A percentile compares a stretch with the other conserved stretches of the same genome.
These are phyloP conservation scores for Tuctoria greenei DNA, from an alignment of 176 grass and related monocot species.

Conservation along the genomic window DNA sequence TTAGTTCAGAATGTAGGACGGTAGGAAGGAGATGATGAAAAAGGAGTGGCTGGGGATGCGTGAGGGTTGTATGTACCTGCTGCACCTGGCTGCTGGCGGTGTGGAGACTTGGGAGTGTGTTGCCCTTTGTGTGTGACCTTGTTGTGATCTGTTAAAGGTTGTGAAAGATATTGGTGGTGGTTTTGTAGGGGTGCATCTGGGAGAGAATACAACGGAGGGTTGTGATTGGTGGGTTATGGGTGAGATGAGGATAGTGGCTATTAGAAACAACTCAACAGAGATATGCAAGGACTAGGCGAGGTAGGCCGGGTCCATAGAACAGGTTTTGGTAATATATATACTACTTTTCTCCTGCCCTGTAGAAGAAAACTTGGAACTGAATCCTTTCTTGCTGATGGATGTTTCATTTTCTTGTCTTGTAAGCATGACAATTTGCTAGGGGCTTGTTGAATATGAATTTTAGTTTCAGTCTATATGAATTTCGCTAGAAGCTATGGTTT, in stretches of 20 bases:
- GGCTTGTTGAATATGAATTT: neutral
- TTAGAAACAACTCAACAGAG: slow-evolving; percentile 24
- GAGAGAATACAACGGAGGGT: slow-evolving; percentile 38
- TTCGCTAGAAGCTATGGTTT: neutral
- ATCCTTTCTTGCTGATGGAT: neutral
- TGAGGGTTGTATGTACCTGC: slow-evolving; percentile 26
- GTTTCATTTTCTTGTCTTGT: neutral
- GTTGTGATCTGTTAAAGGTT: slow-evolving; percentile 7
- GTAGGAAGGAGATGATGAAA: slow-evolving; percentile 31
- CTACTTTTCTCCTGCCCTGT: neutral
- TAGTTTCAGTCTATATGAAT: neutral
- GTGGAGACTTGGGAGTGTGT: slow-evolving; percentile 27
- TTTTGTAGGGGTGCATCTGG: slow-evolving; percentile 38
- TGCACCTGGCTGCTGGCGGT: slow-evolving; percentile 25
- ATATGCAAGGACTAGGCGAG: slow-evolving; percentile 6
- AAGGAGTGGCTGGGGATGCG: slow-evolving; percentile 49
- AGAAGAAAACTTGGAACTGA: neutral
- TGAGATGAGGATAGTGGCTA: slow-evolving; percentile 62
- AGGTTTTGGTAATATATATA: neutral
- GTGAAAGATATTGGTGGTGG: slow-evolving; percentile 25
- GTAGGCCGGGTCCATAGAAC: slow-evolving; percentile 2
- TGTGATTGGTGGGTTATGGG: slow-evolving; percentile 88
- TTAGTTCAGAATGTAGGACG: neutral
- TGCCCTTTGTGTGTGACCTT: neutral
- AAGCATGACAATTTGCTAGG: too few species aligned